Percentiles rank a stretch among this genome's conserved stretches.
Conservation (phyloP, 306 rosid species). For the Rubus idaeus region DNA sequence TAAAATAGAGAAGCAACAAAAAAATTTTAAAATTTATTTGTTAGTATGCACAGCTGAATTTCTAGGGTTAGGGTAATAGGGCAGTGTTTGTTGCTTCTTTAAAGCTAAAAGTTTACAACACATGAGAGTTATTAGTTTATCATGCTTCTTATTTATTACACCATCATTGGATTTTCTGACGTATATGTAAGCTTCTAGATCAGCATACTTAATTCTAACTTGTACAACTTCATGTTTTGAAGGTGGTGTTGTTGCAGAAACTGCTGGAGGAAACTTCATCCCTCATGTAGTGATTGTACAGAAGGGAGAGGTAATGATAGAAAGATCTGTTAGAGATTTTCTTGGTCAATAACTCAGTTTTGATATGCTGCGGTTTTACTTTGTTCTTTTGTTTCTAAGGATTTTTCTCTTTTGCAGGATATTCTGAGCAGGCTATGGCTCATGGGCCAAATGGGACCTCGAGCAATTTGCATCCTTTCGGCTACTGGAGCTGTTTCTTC, state of each 20-base stretch:
- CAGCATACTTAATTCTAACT: neutral
- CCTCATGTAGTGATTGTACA: constrained; percentile 41
- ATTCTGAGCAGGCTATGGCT: constrained; percentile 8
- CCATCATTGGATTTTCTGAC: too few species aligned
- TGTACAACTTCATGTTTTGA: neutral
- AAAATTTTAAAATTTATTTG: too few species aligned
- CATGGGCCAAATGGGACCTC: neutral
- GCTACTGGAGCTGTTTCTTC: constrained; percentile 47
- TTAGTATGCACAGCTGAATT: too few species aligned
- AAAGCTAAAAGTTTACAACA: neutral
- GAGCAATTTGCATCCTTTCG: constrained; percentile 42
- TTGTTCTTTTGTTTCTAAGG: constrained; percentile 25
- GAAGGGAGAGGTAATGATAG: constrained; percentile 46
- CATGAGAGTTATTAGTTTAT: neutral
- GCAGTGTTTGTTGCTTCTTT: neutral
- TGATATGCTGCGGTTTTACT: neutral
- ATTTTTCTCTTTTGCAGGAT: constrained; percentile 26
- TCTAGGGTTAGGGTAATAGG: neutral
- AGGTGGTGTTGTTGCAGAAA: constrained; percentile 46
- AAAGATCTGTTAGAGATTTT: neutral
- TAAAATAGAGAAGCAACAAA: too few species aligned
- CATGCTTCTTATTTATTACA: too few species aligned
- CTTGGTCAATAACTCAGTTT: neutral
- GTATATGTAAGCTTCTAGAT: neutral
- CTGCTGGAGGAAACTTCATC: constrained; percentile 45